Base-by-base conservation (phyloP, 352 stramenopile species). In the Pythium apleroticum region DNA sequence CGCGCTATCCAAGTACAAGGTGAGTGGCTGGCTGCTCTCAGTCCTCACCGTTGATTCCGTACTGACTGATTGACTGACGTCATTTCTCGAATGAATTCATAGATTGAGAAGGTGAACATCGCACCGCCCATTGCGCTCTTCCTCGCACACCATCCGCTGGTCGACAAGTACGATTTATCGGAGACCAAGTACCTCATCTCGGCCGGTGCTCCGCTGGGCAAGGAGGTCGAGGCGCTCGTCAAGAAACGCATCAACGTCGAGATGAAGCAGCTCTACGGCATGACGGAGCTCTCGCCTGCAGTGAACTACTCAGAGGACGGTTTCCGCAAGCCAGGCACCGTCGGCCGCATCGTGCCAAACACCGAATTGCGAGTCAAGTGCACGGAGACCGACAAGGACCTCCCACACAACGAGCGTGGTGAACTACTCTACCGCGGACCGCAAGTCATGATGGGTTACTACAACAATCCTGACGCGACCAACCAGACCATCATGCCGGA, bases 81-180 rank as follows among this genome's bases (percentile, higher is more conserved):
- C n/a, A n/a, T n/a, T n/a, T n/a, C n/a, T n/a, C n/a, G n/a, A n/a
- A n/a, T n/a, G n/a, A n/a, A n/a, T n/a, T n/a, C 81, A 97, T 20
- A 19, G 43, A 50, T 50, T 14, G 15, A 50, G 5, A 69, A 67
- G 7, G 72, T 66, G 0, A 74, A 84, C 59, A 85, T 98, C 49
- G 95, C 97, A 3, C 95, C 96, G 22, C 93, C 96, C 6, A 81
- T 96, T 14, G 76, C 86, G 1, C 53, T 94, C 5, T 90, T 86
- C 62, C 74, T 98, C 1, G 89, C 87, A 1, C 94, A 97, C 68
- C 74, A 97, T 64, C 91, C 92, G 3, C 46, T 97, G 2, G 89
- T 98, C 8, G 91, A 98, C 54, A 76, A 96, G 14, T 98, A 96
- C 72, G 88, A 98, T 64, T 73, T 98, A 19, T 89, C 74, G 1